A percentile compares a stretch with the other conserved stretches of the same genome.
These are phyloP conservation scores for Cryptosporidium ryanae DNA, from an alignment of 169 alveolate genomes.

Conservation along the genomic window DNA sequence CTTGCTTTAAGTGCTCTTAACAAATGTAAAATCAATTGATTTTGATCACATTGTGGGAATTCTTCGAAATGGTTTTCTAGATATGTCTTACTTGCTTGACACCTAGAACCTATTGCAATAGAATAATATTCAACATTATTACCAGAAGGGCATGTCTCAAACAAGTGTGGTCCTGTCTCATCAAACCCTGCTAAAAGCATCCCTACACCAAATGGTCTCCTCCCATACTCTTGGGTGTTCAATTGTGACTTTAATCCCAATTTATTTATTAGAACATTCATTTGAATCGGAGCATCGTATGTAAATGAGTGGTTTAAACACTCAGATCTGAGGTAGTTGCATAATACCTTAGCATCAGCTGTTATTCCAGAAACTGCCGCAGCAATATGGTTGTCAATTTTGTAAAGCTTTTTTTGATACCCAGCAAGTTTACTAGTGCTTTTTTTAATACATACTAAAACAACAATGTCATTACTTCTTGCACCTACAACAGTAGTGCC, in stretches of 20 bases:
- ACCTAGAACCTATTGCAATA: conserved; percentile 96
- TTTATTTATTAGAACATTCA: conserved; percentile 90
- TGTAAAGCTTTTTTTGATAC: conserved; percentile 94
- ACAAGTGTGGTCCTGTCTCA: conserved; percentile 91
- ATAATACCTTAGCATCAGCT: conserved; percentile 95
- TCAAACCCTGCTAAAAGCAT: conserved; percentile 93
- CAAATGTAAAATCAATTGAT: conserved; percentile 88
- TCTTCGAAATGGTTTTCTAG: conserved; percentile 92
- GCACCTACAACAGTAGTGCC: conserved; percentile 85
- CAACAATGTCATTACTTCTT: conserved; percentile 45
- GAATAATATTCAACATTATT: conserved; percentile 95
- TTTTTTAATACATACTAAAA: conserved; percentile 77
- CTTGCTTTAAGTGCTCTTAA: conserved; percentile 91
- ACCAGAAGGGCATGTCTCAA: conserved; percentile 96
- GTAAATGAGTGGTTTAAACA: conserved; percentile 94
- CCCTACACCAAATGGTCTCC: conserved; percentile 99
- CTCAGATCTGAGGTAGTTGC: conserved; percentile 92
- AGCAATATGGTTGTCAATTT: conserved; percentile 95
- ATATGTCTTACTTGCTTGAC: conserved; percentile 97
- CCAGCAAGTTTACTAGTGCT: conserved; percentile 92
- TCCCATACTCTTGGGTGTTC: conserved; percentile 94
- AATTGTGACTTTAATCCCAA: conserved; percentile 92
- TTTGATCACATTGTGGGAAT: conserved; percentile 84
- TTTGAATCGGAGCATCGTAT: conserved; percentile 92
- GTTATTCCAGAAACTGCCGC: conserved; percentile 98